Percentiles rank a stretch among this genome's conserved stretches.
Conservation (phyloP, 2,329 filamentous ascomycete genomes). For the Colletotrichum sansevieriae region DNA sequence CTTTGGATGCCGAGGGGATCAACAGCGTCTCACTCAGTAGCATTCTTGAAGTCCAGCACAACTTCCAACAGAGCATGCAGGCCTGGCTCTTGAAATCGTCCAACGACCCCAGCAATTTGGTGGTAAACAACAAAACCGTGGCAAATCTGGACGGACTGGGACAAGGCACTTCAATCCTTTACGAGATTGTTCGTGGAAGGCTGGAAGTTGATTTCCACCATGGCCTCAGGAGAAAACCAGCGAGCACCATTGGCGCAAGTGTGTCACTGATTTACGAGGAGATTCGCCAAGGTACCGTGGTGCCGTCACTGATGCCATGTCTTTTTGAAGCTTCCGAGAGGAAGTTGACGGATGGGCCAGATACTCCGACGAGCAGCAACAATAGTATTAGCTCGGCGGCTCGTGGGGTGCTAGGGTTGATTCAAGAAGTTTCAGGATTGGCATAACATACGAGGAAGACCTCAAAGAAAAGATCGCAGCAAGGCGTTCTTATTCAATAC, state of each 20-base stretch:
- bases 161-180: constrained; percentile 48
- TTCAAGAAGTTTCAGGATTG: too few species aligned
- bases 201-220: constrained; percentile 48
- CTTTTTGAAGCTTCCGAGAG: background rate
- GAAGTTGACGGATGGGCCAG: background rate
- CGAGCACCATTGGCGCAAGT: constrained; percentile 51
- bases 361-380: constrained; percentile 11
- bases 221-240: constrained; percentile 48
- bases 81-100: constrained; percentile 20
- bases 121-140: background rate
- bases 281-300: constrained; percentile 25
- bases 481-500: too few species aligned
- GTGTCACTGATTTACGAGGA: constrained; percentile 50
- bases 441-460: too few species aligned
- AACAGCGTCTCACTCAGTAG: background rate
- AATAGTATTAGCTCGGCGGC: background rate
- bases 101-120: constrained; percentile 27
- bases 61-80: constrained; percentile 25
- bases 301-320: constrained; percentile 24
- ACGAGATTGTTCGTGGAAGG: constrained; percentile 48
- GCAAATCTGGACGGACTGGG: constrained; percentile 44
- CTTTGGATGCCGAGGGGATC: background rate
- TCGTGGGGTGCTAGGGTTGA: too few species aligned
- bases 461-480: too few species aligned
- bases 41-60: constrained; percentile 1